Evolutionary conservation across 2,329 filamentous ascomycete species (phyloP), one percentile per base, ranked within the genome.

Genomic region (Dothideomycetidae sp.): DNA sequence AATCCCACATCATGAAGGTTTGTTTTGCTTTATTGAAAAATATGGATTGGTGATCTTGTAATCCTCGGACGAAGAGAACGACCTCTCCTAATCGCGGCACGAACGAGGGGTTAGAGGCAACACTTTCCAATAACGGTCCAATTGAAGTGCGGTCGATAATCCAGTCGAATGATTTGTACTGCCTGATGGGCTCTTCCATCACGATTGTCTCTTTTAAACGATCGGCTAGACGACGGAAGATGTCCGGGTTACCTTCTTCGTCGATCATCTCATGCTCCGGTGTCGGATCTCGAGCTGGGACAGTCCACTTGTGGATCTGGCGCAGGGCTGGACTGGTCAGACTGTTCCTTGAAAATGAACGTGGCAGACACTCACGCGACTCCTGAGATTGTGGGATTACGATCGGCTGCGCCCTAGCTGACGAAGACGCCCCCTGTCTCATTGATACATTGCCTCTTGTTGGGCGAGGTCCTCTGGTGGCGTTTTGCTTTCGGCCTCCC

Each of bases 151-250:
- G 58, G 30, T 71, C 67, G 0, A 66, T 60, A 26, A 63, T 55
- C 71, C 71, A 76, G 44, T 76, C 71, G 43, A 72, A 61, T 15
- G 68, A 73, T 11, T 62, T 47, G 0, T 53, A 53, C 41, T 77
- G 70, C 5, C 50, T 46, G 17, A 76, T 65, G 0, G 51, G 39
- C 36, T 65, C 56, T 31, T 70, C 62, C 0, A 71, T 35, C 0
- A 39, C 48, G 0, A 54, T 53, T 3, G 57, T 50, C 1, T 54
- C 52, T 29, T 64, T 60, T 3, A 75, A 54, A 37, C 63, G 61
- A 43, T 64, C 58, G 5, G 74, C 54, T 1, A 69, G 50, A 14
- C 56, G 55, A 5, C 68, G 64, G 44, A 66, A 71, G 0, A 71
- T 54, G 43, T 75, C 70, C 2, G 65, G 64, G 0, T 60, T 69